These are phyloP conservation scores for Cercophora samala DNA, from an alignment of 495 filamentous ascomycete genomes.

Conservation along the genomic window DNA sequence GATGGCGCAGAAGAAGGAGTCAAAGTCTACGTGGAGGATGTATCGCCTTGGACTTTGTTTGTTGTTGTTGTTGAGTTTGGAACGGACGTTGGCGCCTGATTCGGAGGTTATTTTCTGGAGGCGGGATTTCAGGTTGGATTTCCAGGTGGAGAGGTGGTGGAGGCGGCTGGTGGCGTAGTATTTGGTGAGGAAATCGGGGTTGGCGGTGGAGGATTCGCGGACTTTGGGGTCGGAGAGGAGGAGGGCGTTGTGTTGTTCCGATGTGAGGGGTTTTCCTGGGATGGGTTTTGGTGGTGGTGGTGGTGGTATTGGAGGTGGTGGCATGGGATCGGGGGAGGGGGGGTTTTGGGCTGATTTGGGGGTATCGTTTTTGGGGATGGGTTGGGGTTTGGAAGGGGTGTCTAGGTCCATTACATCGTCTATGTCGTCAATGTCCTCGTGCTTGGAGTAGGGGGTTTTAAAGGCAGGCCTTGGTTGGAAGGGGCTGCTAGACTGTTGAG, in stretches of 20 bases:
- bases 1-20: constrained; percentile 95
- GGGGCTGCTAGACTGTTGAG: constrained; percentile 21
- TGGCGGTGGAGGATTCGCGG: constrained; percentile 77
- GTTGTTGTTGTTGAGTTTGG: constrained; percentile 39
- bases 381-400: neutral
- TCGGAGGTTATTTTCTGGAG: constrained; percentile 54
- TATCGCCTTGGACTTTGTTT: constrained; percentile 62
- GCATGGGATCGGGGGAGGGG: neutral
- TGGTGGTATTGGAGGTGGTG: constrained; percentile 1
- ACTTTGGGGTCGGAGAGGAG: constrained; percentile 79
- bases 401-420: constrained; percentile 27
- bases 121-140: constrained; percentile 83
- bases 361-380: neutral
- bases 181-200: constrained; percentile 88
- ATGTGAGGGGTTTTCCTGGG: constrained; percentile 54
- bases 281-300: constrained; percentile 2
- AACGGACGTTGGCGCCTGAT: constrained; percentile 60
- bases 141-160: constrained; percentile 94
- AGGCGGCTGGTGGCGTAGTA: constrained; percentile 91
- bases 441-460: constrained; percentile 4
- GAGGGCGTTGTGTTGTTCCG: constrained; percentile 86
- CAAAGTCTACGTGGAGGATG: constrained; percentile 93
- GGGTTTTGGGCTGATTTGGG: neutral
- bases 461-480: constrained; percentile 24
- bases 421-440: constrained; percentile 18